A percentile compares a stretch with the other conserved stretches of the same genome.
These are phyloP conservation scores for Gamarada debralockiae DNA, from an alignment of 495 filamentous ascomycete species.

Conservation along the genomic window DNA sequence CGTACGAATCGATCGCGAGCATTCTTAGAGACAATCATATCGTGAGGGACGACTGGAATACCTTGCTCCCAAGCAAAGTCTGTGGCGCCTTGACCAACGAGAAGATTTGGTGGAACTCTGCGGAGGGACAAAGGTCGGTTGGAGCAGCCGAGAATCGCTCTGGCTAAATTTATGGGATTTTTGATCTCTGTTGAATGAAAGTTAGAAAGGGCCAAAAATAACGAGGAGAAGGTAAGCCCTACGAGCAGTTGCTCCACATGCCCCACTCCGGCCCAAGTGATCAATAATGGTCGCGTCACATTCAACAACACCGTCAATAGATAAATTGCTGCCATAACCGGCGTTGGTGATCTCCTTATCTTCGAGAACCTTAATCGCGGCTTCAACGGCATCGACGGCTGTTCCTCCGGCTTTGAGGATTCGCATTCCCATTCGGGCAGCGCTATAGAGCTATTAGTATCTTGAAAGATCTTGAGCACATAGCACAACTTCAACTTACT, in stretches of 20 bases:
- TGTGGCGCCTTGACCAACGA: slow-evolving; percentile 78
- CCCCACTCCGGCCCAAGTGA: slow-evolving; percentile 85
- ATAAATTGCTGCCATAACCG: slow-evolving; percentile 93
- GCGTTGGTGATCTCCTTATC: slow-evolving; percentile 95
- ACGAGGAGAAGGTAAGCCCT: slow-evolving; percentile 32
- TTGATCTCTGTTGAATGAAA: slow-evolving; percentile 63
- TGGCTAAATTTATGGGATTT: slow-evolving; percentile 87
- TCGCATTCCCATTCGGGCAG: slow-evolving; percentile 73
- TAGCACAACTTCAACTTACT: slow-evolving; percentile 53
- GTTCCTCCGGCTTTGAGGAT: slow-evolving; percentile 72
- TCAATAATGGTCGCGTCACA: slow-evolving; percentile 93
- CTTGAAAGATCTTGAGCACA: neutral
- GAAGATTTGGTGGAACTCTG: slow-evolving; percentile 87
- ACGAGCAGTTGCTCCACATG: slow-evolving; percentile 87
- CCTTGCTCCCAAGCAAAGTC: slow-evolving; percentile 79
- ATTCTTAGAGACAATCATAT: slow-evolving; percentile 68
- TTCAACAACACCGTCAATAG: slow-evolving; percentile 84
- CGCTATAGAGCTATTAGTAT: slow-evolving; percentile 47
- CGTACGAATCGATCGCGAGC: slow-evolving; percentile 68
- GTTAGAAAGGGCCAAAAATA: neutral
- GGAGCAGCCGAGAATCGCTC: slow-evolving; percentile 73
- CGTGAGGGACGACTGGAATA: slow-evolving; percentile 62
- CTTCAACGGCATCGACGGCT: slow-evolving; percentile 88
- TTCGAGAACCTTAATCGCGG: slow-evolving; percentile 81
- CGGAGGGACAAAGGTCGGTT: slow-evolving; percentile 68